A percentile compares a stretch with the other conserved stretches of the same genome.
Conservation (phyloP, 345 rosid species). For the Excoecaria agallocha region DNA sequence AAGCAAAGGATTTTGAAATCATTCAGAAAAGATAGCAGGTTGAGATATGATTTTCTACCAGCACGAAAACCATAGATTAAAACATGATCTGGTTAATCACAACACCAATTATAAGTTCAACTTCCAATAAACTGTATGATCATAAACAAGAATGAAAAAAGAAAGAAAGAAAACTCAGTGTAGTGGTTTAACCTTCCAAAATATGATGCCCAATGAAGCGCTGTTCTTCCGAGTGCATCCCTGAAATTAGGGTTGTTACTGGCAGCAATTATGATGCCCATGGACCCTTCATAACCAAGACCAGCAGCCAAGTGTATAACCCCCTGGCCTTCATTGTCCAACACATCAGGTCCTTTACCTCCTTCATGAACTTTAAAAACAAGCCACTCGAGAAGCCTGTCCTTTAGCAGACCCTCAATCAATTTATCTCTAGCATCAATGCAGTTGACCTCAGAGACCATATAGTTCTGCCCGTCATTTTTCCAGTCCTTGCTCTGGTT, state of each 20-base stretch:
- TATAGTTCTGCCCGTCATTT: slow-evolving; percentile 13
- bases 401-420: slow-evolving; percentile 42
- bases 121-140: background rate
- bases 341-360: slow-evolving; percentile 46
- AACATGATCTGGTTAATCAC: background rate
- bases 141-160: background rate
- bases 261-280: slow-evolving; percentile 48
- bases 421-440: slow-evolving; percentile 32
- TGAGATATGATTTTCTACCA: background rate
- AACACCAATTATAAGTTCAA: background rate
- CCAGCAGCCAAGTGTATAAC: slow-evolving; percentile 58
- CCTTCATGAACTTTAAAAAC: slow-evolving; percentile 45
- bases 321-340: slow-evolving; percentile 60
- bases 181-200: slow-evolving; percentile 52
- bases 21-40: background rate
- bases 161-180: background rate
- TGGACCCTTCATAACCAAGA: slow-evolving; percentile 64
- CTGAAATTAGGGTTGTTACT: slow-evolving; percentile 56
- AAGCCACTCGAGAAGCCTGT: slow-evolving; percentile 56
- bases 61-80: background rate
- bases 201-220: slow-evolving; percentile 67
- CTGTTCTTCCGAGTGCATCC: slow-evolving; percentile 59
- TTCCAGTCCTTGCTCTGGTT: slow-evolving; percentile 11
- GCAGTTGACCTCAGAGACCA: slow-evolving; percentile 13
- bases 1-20: too few species aligned